Evolutionary conservation across 352 stramenopile genomes (phyloP).

Genomic region (Phytophthora uliginosa): DNA sequence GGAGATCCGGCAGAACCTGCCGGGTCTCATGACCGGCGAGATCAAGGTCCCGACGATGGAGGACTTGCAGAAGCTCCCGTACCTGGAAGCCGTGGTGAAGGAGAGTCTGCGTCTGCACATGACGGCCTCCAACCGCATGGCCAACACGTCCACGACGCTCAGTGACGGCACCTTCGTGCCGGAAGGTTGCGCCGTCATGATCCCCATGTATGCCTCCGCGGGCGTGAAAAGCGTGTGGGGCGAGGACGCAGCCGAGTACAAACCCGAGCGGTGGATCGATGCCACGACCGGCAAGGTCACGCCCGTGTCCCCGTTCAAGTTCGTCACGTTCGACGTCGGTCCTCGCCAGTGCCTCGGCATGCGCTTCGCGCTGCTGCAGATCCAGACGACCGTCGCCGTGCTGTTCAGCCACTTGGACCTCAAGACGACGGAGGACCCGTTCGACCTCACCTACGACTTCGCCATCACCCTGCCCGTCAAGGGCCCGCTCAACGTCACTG

Average conservation of each 20-base stretch:
- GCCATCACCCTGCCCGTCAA: conserved; percentile 50
- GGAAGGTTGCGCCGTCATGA: conserved; percentile 50
- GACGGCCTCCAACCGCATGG: conserved; percentile 36
- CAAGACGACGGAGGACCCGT: conserved; percentile 35
- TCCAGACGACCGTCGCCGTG: conserved; percentile 52
- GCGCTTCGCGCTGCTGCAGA: conserved; percentile 56
- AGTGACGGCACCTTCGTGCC: conserved; percentile 61
- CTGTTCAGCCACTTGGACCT: conserved; percentile 56
- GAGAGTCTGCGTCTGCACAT: conserved; percentile 77
- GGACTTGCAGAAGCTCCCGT: conserved; percentile 60
- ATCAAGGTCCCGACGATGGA: conserved; percentile 43
- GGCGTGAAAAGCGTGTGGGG: conserved; percentile 59
- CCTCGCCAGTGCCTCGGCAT: conserved; percentile 71
- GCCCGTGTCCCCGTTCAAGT: conserved; percentile 57
- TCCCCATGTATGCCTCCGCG: conserved; percentile 60
- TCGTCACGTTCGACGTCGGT: conserved; percentile 63
- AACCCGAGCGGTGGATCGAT: conserved; percentile 66
- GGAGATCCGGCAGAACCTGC: conserved; percentile 44
- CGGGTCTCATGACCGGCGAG: conserved; percentile 34
- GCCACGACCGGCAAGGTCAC: conserved; percentile 36
- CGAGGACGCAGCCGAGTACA: conserved; percentile 45
- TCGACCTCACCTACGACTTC: conserved; percentile 49
- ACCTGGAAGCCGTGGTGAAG: conserved; percentile 69
- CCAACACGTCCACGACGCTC: conserved; percentile 54
- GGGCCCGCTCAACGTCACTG: conserved; percentile 32